These are phyloP conservation scores for Golubevia pallescens DNA, from an alignment of 1,284 basidiomycete species.

Conservation along the genomic window DNA sequence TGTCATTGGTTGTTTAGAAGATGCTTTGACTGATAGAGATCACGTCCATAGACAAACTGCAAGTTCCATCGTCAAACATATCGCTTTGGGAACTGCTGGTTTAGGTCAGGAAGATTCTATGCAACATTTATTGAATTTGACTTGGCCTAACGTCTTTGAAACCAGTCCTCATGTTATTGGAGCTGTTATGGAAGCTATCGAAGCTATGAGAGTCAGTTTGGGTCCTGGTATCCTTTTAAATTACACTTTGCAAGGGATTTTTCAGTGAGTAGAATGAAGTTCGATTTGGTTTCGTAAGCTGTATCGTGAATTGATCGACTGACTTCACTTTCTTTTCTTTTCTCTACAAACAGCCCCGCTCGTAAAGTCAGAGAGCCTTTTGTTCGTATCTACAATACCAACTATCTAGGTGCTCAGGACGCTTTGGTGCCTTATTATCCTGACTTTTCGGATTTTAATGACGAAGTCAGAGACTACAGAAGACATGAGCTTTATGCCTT, in stretches of 20 bases:
- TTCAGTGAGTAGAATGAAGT: conserved; percentile 21
- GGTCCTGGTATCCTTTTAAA: conserved; percentile 59
- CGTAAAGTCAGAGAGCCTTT: conserved; percentile 60
- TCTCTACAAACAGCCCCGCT: conserved; percentile 22
- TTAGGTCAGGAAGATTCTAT: conserved; percentile 57
- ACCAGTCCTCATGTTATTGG: conserved; percentile 59
- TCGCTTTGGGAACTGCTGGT: conserved; percentile 58
- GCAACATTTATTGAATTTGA: conserved; percentile 59
- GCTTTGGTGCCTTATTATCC: conserved; percentile 58
- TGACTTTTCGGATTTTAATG: conserved; percentile 36
- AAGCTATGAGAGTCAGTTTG: conserved; percentile 55
- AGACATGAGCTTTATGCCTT: conserved; percentile 37
- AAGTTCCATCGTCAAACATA: conserved; percentile 58
- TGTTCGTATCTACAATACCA: conserved; percentile 58
- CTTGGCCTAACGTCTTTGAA: conserved; percentile 64
- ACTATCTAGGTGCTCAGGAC: conserved; percentile 57
- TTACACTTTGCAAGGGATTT: conserved; percentile 58
- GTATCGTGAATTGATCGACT: too few species aligned
- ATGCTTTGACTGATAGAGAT: conserved; percentile 61
- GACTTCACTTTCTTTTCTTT: too few species aligned
- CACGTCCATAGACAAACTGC: conserved; percentile 61
- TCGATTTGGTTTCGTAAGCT: not conserved
- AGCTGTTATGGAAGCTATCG: conserved; percentile 59
- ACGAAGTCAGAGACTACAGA: conserved; percentile 40
- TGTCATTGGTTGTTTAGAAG: conserved; percentile 52